phyloP scores from a whole-genome alignment of 768 basidiomycete species.

The Gymnopilus dilepis region DNA sequence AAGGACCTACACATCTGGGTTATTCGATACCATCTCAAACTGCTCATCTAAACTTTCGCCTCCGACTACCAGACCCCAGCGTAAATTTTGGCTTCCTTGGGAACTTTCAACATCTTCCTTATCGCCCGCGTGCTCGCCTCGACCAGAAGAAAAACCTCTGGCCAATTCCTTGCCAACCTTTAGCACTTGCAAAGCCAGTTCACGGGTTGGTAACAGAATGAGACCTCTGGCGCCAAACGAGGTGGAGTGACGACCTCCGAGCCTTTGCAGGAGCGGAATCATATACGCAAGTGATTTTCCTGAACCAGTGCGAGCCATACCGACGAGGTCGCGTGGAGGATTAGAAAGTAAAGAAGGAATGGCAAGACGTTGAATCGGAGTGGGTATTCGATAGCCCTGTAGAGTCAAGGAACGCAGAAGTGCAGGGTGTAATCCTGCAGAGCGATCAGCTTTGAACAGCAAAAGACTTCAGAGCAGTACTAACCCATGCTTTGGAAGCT shows the following conservation, averaged over 20 bases:
- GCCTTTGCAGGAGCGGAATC: slow-evolving; percentile 86
- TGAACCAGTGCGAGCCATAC: slow-evolving; percentile 98
- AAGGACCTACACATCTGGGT: slow-evolving; percentile 88
- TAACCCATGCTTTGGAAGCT: slow-evolving; percentile 96
- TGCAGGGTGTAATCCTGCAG: slow-evolving; percentile 80
- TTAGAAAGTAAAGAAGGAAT: slow-evolving; percentile 84
- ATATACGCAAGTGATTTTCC: slow-evolving; percentile 98
- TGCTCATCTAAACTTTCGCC: slow-evolving; percentile 96
- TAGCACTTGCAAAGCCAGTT: slow-evolving; percentile 91
- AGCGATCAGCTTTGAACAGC: neutral
- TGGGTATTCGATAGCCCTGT: slow-evolving; percentile 94
- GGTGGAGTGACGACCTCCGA: slow-evolving; percentile 80
- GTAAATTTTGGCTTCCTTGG: slow-evolving; percentile 63
- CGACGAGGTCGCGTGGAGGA: slow-evolving; percentile 92
- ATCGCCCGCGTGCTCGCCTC: slow-evolving; percentile 78
- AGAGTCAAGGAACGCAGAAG: slow-evolving; percentile 84
- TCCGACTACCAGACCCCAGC: slow-evolving; percentile 96
- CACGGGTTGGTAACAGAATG: slow-evolving; percentile 90
- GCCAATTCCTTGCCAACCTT: slow-evolving; percentile 96
- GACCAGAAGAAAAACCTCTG: slow-evolving; percentile 72
- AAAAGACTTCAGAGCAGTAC: slow-evolving; percentile 30
- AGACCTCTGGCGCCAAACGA: slow-evolving; percentile 86
- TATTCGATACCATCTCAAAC: slow-evolving; percentile 92
- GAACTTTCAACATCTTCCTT: slow-evolving; percentile 59
- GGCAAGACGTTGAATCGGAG: slow-evolving; percentile 91